phyloP scores from a whole-genome alignment of 1,139 yeast species.

The Diutina rugosa region DNA sequence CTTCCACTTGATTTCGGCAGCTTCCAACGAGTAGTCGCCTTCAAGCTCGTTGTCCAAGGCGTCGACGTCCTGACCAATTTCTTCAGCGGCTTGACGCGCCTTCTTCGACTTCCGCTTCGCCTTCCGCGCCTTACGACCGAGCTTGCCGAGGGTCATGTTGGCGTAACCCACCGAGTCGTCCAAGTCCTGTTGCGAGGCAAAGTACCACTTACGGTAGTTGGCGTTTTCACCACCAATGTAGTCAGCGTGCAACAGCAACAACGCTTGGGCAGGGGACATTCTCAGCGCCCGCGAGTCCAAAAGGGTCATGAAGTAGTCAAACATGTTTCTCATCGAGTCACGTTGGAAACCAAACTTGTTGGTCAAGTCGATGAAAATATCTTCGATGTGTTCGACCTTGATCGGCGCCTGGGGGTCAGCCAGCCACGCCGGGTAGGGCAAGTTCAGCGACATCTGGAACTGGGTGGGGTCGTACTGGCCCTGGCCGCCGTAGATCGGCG shows the following conservation, averaged over 20 bases:
- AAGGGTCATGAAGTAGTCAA: slow-evolving; percentile 87
- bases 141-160: slow-evolving; percentile 54
- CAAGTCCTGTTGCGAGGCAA: slow-evolving; percentile 71
- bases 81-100: slow-evolving; percentile 4
- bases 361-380: slow-evolving; percentile 78
- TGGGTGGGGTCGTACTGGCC: slow-evolving; percentile 52
- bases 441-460: slow-evolving; percentile 42
- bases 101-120: slow-evolving; percentile 32
- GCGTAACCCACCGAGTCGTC: slow-evolving; percentile 26
- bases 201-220: slow-evolving; percentile 90
- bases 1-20: slow-evolving; percentile 39
- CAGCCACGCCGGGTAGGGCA: slow-evolving; percentile 25
- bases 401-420: slow-evolving; percentile 32
- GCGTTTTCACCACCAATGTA: slow-evolving; percentile 93
- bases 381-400: slow-evolving; percentile 79
- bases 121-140: slow-evolving; percentile 34
- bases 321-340: slow-evolving; percentile 95
- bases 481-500: slow-evolving; percentile 77
- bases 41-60: slow-evolving; percentile 67
- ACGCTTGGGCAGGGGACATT: slow-evolving; percentile 93
- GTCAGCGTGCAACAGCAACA: slow-evolving; percentile 87
- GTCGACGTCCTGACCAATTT: slow-evolving; percentile 33
- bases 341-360: slow-evolving; percentile 73
- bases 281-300: slow-evolving; percentile 93
- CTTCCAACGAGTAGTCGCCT: slow-evolving; percentile 62